Evolutionary conservation across 177 flowering plant genomes (phyloP), one percentile per base, ranked within the genome.

Genomic region (Vitis hybrid): DNA sequence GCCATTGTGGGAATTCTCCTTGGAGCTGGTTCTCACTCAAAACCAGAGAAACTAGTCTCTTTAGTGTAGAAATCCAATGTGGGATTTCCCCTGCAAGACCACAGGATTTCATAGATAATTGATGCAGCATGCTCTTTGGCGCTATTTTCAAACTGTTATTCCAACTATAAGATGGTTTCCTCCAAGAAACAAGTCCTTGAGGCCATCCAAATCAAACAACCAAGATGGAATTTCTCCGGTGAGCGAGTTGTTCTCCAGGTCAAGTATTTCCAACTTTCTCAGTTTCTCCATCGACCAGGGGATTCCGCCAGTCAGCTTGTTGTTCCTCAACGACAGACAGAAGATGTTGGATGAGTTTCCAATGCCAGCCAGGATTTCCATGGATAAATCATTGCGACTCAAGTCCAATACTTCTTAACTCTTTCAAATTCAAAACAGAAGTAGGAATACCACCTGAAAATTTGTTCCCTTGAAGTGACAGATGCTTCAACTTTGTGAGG

Each of bases 1-100:
- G 83, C 88, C 91, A 87, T 46, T 46, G 32, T 1, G 85, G 88
- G 55, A 85, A 74, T 3, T 61, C 53, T 60, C 88, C 90, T 58
- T 76, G 50, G 2, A 85, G 76, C 46, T 72, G 58, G 72, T 85
- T 87, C 56, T 77, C 72, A 51, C 89, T 84, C 68, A 87, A 71
- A 67, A 84, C 89, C 63, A 87, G 76, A 64, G 78, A 72, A 62
- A 74, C 52, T 4, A 85, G 80, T 54, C 8, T 57, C 24, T 63
- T 84, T 72, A 79, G 89, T 10, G 67, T 71, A 9, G 91, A 78
- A 30, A 87, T 58, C 91, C 89, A 84, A 1, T 51, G 8, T 9
- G 91, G 91, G 30, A 87, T 77, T 13, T 55, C 59, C 11, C 91
- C 89, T 8, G 69, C 58, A 54, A 87, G 49, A 4, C 72, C 71